Conservation (phyloP, 805 yeast species). For the Saccharomycopsis malanga region DNA sequence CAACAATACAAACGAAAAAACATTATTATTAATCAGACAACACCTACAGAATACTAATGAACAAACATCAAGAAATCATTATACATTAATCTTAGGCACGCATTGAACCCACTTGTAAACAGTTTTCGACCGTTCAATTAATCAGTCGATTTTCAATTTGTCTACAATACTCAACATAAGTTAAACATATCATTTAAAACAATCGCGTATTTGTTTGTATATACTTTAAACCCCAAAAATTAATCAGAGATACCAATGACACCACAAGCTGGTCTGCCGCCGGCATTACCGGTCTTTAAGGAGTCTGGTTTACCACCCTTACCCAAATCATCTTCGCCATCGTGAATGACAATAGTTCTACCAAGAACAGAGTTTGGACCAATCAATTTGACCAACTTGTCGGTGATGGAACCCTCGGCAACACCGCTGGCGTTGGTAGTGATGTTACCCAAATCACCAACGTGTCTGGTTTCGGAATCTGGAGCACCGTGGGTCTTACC, state of each 20-base stretch:
- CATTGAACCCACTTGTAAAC: too few species aligned
- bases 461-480: slow-evolving; percentile 72
- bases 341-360: slow-evolving; percentile 92
- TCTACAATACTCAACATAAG: too few species aligned
- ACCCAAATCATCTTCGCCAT: slow-evolving; percentile 89
- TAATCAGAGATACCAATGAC: slow-evolving; percentile 74
- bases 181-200: too few species aligned
- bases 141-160: too few species aligned
- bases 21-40: too few species aligned
- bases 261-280: slow-evolving; percentile 98
- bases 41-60: too few species aligned
- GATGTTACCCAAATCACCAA: slow-evolving; percentile 96
- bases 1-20: too few species aligned
- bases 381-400: slow-evolving; percentile 65
- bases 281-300: slow-evolving; percentile 94
- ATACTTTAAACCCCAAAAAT: too few species aligned
- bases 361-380: slow-evolving; percentile 89
- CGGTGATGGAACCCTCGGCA: slow-evolving; percentile 85
- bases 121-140: too few species aligned
- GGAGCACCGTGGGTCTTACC: slow-evolving; percentile 90
- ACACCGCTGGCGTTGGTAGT: slow-evolving; percentile 80
- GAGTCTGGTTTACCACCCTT: slow-evolving; percentile 90
- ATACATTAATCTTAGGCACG: too few species aligned
- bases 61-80: too few species aligned
- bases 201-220: too few species aligned